Evolutionary conservation across 176 grass and related monocot genomes (phyloP).

Genomic region (Bromus sterilis): DNA sequence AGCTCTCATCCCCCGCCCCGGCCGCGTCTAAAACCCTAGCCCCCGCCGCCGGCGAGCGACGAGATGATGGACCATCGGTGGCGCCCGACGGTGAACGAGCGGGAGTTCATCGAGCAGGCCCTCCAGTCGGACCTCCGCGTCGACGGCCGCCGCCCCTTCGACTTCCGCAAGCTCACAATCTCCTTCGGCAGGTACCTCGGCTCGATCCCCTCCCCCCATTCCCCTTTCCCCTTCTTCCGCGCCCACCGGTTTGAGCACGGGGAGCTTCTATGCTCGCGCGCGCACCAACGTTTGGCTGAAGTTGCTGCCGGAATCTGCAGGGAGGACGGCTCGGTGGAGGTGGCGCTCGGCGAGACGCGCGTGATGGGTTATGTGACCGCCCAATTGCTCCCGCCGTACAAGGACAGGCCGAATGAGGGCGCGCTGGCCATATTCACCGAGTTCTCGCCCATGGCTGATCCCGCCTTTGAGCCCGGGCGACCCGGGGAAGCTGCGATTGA

Average conservation of each 20-base stretch:
- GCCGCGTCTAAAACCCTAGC: conserved; percentile 33
- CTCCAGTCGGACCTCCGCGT: conserved; percentile 69
- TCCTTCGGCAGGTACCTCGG: conserved; percentile 57
- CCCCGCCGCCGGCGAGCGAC: conserved; percentile 11
- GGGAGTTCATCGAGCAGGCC: conserved; percentile 61
- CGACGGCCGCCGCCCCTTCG: conserved; percentile 82
- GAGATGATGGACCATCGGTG: conserved; percentile 67
- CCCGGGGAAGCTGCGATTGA: conserved; percentile 81
- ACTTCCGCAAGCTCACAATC: conserved; percentile 72
- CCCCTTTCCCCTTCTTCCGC: too few relatives aligned
- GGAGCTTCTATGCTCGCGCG: neutral
- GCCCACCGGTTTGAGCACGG: neutral
- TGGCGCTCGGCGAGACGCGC: conserved; percentile 82
- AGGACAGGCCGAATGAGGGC: conserved; percentile 88
- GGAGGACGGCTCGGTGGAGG: conserved; percentile 80
- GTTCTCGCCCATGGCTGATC: conserved; percentile 98
- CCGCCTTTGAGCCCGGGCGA: conserved; percentile 70
- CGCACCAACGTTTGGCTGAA: neutral
- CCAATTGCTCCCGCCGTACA: conserved; percentile 80
- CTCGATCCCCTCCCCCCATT: neutral
- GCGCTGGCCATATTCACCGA: conserved; percentile 82
- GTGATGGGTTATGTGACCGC: conserved; percentile 83
- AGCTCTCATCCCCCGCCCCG: neutral
- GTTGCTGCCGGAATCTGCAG: conserved; percentile 16
- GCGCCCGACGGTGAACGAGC: conserved; percentile 78